A percentile compares a stretch with the other conserved stretches of the same genome.
phyloP scores from a whole-genome alignment of 306 rosid genomes.

The Nissolia schottii region DNA sequence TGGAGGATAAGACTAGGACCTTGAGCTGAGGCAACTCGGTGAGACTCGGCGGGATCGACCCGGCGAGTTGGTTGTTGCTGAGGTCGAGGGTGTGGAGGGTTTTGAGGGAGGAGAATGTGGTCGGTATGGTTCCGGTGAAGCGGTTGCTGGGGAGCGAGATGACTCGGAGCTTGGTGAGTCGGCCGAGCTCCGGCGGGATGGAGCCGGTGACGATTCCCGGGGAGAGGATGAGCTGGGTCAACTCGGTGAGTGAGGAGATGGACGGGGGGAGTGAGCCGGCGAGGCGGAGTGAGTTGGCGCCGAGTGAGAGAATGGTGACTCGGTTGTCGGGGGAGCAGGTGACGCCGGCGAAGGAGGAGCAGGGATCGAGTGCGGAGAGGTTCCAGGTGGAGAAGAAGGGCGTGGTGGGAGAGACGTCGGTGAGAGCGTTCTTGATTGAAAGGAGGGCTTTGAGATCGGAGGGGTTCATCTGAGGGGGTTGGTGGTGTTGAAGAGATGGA shows the following conservation, averaged over 20 bases:
- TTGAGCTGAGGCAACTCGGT: constrained; percentile 40
- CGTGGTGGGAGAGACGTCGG: constrained; percentile 35
- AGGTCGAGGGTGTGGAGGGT: constrained; percentile 81
- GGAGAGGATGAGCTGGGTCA: constrained; percentile 72
- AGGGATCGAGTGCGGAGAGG: constrained; percentile 60
- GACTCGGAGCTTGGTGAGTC: constrained; percentile 56
- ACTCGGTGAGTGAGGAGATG: constrained; percentile 47
- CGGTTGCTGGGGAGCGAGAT: constrained; percentile 64
- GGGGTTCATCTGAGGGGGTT: constrained; percentile 16
- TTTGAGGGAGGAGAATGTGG: constrained; percentile 35
- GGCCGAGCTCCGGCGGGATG: constrained; percentile 49
- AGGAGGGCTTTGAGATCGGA: constrained; percentile 55
- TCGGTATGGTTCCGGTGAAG: constrained; percentile 57
- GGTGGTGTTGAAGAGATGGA: constrained; percentile 25
- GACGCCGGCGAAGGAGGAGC: constrained; percentile 69
- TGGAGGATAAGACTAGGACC: constrained; percentile 56
- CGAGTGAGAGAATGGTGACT: constrained; percentile 60
- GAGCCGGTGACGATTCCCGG: constrained; percentile 79
- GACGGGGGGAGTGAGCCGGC: constrained; percentile 56
- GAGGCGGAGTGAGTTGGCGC: constrained; percentile 41
- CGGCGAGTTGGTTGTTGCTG: constrained; percentile 59
- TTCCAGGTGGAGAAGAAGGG: constrained; percentile 78
- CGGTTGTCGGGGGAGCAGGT: constrained; percentile 44
- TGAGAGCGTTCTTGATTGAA: constrained; percentile 50
- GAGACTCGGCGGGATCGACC: constrained; percentile 48